Base-by-base conservation (phyloP, 768 basidiomycete species). In the Lentinus tigrinus region DNA sequence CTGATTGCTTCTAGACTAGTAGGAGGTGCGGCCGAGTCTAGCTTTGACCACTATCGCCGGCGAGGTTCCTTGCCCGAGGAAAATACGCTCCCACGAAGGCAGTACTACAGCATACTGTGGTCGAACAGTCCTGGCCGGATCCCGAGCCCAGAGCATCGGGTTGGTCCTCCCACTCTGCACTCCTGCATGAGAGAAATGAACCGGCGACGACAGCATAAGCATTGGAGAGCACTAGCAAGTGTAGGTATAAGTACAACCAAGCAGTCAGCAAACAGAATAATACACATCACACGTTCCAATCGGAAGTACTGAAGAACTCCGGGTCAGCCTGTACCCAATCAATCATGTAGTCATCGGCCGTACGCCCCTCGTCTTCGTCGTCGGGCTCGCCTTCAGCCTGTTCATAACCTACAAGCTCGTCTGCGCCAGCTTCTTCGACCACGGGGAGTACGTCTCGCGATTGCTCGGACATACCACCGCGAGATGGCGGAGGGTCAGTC, bases 301-400 rank as follows among this genome's bases (percentile, higher is more conserved):
- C 87, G 19, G 26, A 38, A 28, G 47, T 31, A 57, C 74, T 77
- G 74, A 93, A 93, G 70, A 80, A 87, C 37, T 86, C 85, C 68
- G 78, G 81, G 63, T 93, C 88, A 40, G 66, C 68, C 51, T 79
- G 75, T 24, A 88, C 85, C 63, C 85, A 80, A 16, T 75, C 68
- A 28, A 97, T 75, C 93, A 97, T 95, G 67, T 92, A 95, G 56
- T 95, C 93, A 39, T 88, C 85, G 17, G 88, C 77, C 9, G 85
- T 87, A 16, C 91, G 92, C 1, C 88, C 87, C 3, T 75, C 75
- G 11, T 71, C 73, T 21, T 64, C 69, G 31, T 68, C 69, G 4
- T 49, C 60, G 0, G 78, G 87, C 36, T 88, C 85, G 2, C 69
- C 71, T 19, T 61, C 69, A 24, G 65, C 66, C 2, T 76, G 31